Conservation (phyloP, 1,284 basidiomycete genomes). For the Austroboletus novae-zelandiae region DNA sequence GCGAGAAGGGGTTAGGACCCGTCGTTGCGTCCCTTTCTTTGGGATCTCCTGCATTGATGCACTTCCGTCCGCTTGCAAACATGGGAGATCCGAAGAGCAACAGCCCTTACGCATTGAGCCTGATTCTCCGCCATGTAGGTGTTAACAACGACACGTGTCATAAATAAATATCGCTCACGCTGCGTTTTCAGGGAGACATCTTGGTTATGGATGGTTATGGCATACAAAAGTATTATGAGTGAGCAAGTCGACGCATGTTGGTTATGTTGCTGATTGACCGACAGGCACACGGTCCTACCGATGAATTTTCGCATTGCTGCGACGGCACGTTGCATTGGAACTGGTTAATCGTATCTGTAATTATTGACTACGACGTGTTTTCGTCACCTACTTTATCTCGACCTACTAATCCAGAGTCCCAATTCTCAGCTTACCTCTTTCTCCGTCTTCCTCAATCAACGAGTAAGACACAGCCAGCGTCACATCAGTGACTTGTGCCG, state of each 20-base stretch:
- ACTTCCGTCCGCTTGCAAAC: slow-evolving; percentile 55
- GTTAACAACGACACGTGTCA: background rate
- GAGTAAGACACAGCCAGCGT: slow-evolving; percentile 10
- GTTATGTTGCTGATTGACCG: slow-evolving; percentile 4
- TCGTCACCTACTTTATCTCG: no score
- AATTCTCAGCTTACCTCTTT: background rate
- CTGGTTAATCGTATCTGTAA: slow-evolving; percentile 11
- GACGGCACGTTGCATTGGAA: slow-evolving; percentile 47
- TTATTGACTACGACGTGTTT: slow-evolving; percentile 18
- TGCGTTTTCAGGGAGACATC: slow-evolving; percentile 60
- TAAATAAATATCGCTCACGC: background rate
- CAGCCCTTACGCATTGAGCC: slow-evolving; percentile 43
- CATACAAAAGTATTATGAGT: slow-evolving; percentile 72
- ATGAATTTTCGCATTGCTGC: slow-evolving; percentile 53
- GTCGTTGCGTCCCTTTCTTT: slow-evolving; percentile 70
- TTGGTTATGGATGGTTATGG: slow-evolving; percentile 69
- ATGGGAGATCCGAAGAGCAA: slow-evolving; percentile 34
- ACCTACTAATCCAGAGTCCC: background rate
- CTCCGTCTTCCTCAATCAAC: slow-evolving; percentile 18
- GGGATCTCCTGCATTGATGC: slow-evolving; percentile 71
- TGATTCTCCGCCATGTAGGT: slow-evolving; percentile 67
- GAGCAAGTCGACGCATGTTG: slow-evolving; percentile 21
- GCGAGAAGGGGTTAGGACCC: slow-evolving; percentile 68
- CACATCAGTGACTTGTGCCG: no score
- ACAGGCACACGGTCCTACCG: slow-evolving; percentile 49